A percentile compares a stretch with the other conserved stretches of the same genome.
Evolutionary conservation across 2,329 filamentous ascomycete genomes (phyloP).

Genomic region (Bertia moriformis): DNA sequence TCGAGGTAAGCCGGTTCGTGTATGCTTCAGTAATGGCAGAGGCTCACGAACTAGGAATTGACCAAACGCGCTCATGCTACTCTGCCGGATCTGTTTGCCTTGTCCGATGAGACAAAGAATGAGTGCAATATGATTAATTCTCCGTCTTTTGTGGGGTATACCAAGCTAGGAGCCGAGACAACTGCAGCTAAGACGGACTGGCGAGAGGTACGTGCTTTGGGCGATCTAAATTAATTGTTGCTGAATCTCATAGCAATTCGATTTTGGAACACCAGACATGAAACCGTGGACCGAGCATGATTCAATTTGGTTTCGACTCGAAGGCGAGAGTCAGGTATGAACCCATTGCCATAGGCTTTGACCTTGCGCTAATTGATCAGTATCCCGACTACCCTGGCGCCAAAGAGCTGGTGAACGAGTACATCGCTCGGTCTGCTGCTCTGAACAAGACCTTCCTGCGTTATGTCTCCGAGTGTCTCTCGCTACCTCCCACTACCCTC

Average conservation of each 20-base stretch:
- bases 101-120: background rate
- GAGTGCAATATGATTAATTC: slow-evolving; percentile 1
- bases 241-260: slow-evolving; percentile 24
- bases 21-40: background rate
- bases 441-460: slow-evolving; percentile 35
- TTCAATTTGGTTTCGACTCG: slow-evolving; percentile 21
- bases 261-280: slow-evolving; percentile 16
- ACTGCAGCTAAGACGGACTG: slow-evolving; percentile 14
- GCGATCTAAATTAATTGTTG: background rate
- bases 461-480: slow-evolving; percentile 37
- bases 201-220: slow-evolving; percentile 11
- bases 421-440: slow-evolving; percentile 29
- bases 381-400: slow-evolving; percentile 4
- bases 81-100: background rate
- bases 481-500: slow-evolving; percentile 29
- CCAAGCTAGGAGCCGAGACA: slow-evolving; percentile 16
- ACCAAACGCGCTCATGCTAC: background rate
- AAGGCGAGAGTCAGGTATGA: background rate
- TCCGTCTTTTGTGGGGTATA: slow-evolving; percentile 4
- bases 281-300: slow-evolving; percentile 20
- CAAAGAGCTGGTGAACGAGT: slow-evolving; percentile 23
- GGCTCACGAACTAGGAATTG: background rate
- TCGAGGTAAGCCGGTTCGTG: slow-evolving; percentile 14
- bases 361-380: background rate
- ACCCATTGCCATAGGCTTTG: no score